Conservation (phyloP, 2,329 filamentous ascomycete genomes). For the Colletotrichum magnum region DNA sequence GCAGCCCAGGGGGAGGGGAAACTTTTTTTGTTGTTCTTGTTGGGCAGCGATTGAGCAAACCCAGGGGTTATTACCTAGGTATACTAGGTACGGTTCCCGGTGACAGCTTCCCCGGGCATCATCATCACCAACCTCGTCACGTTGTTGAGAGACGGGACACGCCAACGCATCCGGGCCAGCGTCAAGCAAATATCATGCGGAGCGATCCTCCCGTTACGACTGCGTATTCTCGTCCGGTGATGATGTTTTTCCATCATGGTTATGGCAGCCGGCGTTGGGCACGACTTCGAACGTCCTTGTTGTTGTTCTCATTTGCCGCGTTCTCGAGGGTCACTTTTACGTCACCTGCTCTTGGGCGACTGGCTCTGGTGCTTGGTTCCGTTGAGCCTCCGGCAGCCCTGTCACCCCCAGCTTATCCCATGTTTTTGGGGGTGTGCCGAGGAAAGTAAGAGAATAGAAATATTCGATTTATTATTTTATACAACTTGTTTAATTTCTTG, state of each 20-base stretch:
- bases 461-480: background rate
- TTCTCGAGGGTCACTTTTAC: background rate
- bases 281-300: background rate
- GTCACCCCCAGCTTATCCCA: background rate
- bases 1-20: too few species aligned
- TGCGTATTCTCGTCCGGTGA: background rate
- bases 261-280: background rate
- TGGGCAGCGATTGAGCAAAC: conserved; percentile 31
- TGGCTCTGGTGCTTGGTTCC: background rate
- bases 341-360: conserved; percentile 6
- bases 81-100: background rate
- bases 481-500: background rate
- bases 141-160: conserved; percentile 32
- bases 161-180: conserved; percentile 21
- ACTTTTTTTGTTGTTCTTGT: conserved; percentile 7
- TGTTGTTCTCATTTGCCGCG: background rate
- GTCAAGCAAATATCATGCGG: conserved; percentile 9
- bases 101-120: conserved; percentile 4
- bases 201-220: background rate
- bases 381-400: conserved; percentile 13
- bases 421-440: background rate
- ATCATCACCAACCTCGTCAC: conserved; percentile 18
- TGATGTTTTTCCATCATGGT: background rate
- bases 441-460: background rate
- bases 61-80: background rate